A percentile compares a stretch with the other conserved stretches of the same genome.
Evolutionary conservation across 2,329 filamentous ascomycete species (phyloP).

Genomic region (Lasiodiplodia gonubiensis): DNA sequence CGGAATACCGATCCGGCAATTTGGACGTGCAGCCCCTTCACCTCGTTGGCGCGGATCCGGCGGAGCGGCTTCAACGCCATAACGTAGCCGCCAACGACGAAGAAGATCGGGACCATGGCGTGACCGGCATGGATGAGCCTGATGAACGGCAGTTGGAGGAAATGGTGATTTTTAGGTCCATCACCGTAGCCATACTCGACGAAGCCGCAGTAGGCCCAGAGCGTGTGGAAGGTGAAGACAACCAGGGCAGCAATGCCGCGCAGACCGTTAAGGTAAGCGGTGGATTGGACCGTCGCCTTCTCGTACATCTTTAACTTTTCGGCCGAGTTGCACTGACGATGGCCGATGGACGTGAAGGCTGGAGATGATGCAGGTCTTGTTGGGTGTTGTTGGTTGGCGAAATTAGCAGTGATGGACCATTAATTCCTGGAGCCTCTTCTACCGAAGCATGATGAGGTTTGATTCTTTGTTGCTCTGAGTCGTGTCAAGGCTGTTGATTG

Average conservation of each 20-base stretch:
- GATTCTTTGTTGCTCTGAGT: not conserved
- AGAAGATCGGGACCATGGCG: slow-evolving; percentile 56
- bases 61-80: slow-evolving; percentile 40
- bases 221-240: slow-evolving; percentile 23
- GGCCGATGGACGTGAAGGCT: not conserved
- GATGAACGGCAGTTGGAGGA: slow-evolving; percentile 32
- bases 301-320: not conserved
- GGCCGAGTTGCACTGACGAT: not conserved
- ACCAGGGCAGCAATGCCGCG: slow-evolving; percentile 16
- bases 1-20: slow-evolving; percentile 53
- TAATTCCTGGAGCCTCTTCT: not conserved
- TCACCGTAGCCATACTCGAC: slow-evolving; percentile 28
- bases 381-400: not conserved
- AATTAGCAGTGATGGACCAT: not conserved
- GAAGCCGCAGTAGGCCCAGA: slow-evolving; percentile 18
- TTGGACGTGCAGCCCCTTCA: slow-evolving; percentile 47
- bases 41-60: slow-evolving; percentile 49
- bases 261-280: slow-evolving; percentile 16
- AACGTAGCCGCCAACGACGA: slow-evolving; percentile 57
- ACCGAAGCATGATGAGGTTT: not conserved
- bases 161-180: slow-evolving; percentile 22
- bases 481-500: not conserved
- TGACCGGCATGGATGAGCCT: slow-evolving; percentile 42
- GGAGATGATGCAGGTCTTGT: not conserved
- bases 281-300: not conserved